Evolutionary conservation across 2,329 filamentous ascomycete genomes (phyloP), one percentile per base, ranked within the genome.

Genomic region (Epichloe gansuensis): DNA sequence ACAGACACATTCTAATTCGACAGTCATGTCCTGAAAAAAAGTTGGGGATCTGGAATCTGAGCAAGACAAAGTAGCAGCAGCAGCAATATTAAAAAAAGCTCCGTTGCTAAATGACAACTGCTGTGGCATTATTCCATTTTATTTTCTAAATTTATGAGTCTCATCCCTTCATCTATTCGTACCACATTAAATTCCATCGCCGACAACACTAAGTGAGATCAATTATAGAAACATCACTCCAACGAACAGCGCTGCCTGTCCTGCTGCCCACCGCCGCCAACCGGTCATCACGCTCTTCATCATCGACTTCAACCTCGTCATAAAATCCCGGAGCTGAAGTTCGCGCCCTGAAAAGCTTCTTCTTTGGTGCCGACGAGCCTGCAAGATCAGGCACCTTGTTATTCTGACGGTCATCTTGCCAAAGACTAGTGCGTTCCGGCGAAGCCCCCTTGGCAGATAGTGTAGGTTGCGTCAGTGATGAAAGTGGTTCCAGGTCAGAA

Each of bases 271-370:
- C 52, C 6, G 57, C 23, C 43, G 55, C 56, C 23, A 62, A 34
- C 47, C 53, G 53, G 6, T 56, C 59, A 13, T 64, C 61, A 1
- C 59, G 57, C 52, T 68, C 56, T 12, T 62, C 57, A 1, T 53
- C 55, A 1, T 60, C 57, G 7, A 63, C 57, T 15, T 63, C 56
- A 2, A 64, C 50, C 35, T 66, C 70, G 27, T 62, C 59, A 55
- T 71, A 68, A 59, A 71, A 74, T 3, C 72, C 71, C 5, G 59
- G 59, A 13, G 60, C 60, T 44, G 67, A 68, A 27, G 59, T 60
- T 42, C 65, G 64, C 12, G 71, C 68, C 38, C 70, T 57, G 53
- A 70, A 64, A 12, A 72, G 54, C 53, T 67, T 73, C 55, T 71
- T 74, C 58, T 60, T 65, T 52, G 52, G 12, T n/a, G 43, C 35